phyloP scores from a whole-genome alignment of 306 rosid genomes.

The Cicer pinnatifidum region DNA sequence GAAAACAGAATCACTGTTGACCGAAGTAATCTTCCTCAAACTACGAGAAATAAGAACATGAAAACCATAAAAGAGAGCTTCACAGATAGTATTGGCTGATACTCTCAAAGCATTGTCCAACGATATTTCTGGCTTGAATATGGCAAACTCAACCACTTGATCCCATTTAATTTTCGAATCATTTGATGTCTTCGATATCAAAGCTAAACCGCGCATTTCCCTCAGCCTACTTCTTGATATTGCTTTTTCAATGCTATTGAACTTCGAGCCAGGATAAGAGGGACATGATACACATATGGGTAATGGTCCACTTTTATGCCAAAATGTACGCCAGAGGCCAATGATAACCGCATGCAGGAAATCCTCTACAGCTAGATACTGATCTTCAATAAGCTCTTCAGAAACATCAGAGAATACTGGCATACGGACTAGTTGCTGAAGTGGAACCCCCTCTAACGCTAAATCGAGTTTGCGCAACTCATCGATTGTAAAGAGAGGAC shows the following conservation, averaged over 20 bases:
- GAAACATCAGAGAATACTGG: constrained; percentile 55
- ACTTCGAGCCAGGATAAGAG: constrained; percentile 73
- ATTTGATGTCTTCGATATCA: constrained; percentile 63
- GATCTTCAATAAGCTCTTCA: constrained; percentile 65
- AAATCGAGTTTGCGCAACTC: constrained; percentile 85
- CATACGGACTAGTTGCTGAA: constrained; percentile 91
- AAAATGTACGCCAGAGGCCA: constrained; percentile 91
- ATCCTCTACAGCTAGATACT: constrained; percentile 82
- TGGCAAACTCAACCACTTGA: constrained; percentile 72
- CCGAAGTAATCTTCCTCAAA: constrained; percentile 66
- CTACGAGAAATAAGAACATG: constrained; percentile 81
- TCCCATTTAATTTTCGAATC: constrained; percentile 74
- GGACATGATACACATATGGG: constrained; percentile 84
- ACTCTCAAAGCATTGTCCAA: constrained; percentile 58
- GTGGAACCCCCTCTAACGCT: constrained; percentile 80
- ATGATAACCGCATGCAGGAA: constrained; percentile 73
- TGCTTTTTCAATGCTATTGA: constrained; percentile 74
- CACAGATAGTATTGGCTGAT: constrained; percentile 66
- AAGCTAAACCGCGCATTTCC: constrained; percentile 75
- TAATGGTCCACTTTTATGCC: constrained; percentile 81
- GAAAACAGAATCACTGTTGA: constrained; percentile 67
- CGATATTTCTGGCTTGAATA: constrained; percentile 69
- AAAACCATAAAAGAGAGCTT: constrained; percentile 89
- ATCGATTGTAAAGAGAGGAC: constrained; percentile 67
- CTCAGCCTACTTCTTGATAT: constrained; percentile 74